A percentile compares a stretch with the other conserved stretches of the same genome.
phyloP scores from a whole-genome alignment of 2,329 filamentous ascomycete genomes.

The Botryotinia calthae region DNA sequence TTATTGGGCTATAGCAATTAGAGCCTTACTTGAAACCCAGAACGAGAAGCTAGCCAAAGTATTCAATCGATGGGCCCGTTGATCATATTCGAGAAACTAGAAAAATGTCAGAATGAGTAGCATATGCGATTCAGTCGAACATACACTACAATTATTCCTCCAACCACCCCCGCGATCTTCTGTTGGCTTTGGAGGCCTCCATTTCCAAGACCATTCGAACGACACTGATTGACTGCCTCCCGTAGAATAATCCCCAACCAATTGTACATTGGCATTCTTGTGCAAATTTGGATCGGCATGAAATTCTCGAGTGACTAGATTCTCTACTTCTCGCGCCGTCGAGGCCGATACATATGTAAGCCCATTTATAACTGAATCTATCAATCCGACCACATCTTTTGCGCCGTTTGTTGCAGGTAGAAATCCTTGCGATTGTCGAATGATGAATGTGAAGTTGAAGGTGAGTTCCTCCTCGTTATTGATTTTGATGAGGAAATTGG shows the following conservation, averaged over 20 bases:
- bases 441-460: conserved; percentile 89
- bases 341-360: conserved; percentile 91
- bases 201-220: conserved; percentile 96
- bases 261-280: conserved; percentile 92
- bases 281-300: conserved; percentile 96
- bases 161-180: conserved; percentile 90
- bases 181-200: conserved; percentile 78
- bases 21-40: conserved; percentile 76
- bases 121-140: conserved; percentile 33
- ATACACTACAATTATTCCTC: conserved; percentile 89
- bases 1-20: background rate
- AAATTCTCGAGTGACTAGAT: conserved; percentile 90
- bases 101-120: conserved; percentile 26
- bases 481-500: conserved; percentile 81
- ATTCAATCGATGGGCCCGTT: conserved; percentile 82
- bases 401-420: conserved; percentile 47
- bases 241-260: conserved; percentile 90
- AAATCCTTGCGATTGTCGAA: conserved; percentile 53
- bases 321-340: conserved; percentile 83
- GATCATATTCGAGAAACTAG: conserved; percentile 95
- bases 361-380: conserved; percentile 79
- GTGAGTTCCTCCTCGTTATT: conserved; percentile 87
- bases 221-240: conserved; percentile 78
- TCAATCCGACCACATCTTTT: conserved; percentile 48
- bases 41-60: conserved; percentile 92